Base-by-base conservation (phyloP, 306 rosid species). In the Sechiopsis laciniata region DNA sequence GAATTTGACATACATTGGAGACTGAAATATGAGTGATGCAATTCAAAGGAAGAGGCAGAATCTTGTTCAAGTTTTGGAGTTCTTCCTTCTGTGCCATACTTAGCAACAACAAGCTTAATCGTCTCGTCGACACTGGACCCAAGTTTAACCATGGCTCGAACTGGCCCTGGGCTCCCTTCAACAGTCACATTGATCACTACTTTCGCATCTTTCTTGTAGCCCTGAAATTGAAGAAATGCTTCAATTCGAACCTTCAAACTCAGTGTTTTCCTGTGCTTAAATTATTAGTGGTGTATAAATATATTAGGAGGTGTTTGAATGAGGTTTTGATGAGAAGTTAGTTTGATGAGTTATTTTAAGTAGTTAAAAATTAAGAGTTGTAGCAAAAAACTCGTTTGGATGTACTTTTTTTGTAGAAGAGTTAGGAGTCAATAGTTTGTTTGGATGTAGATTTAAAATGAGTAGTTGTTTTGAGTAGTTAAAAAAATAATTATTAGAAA, bases 161-260 rank as follows among this genome's bases (percentile, higher is more conserved):
- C 79, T 48, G 97, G 94, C 64, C 98, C 98, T 10, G 98, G 87
- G 76, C 98, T 93, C 73, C 98, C 96, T 75, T 93, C 98, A 5
- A 93, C 94, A 0, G 86, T 86, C 77, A 93, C 96, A 65, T 82
- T 93, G 32, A 93, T 80, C 15, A 93, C 97, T 71, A 93, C 98
- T 82, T 93, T 93, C 9, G 96, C 89, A 74, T 90, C 96, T 78
- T 83, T 88, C 66, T 81, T 85, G 85, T 87, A 87, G 12, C 79
- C 84, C 85, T 78, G 57, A 57, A 58, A 37, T 73, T 24, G 9
- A 7, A 73, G 4, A 73, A 55, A 0, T 68, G 10, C 32, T 51
- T 51, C 54, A 51, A 51, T 3, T 51, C n/a, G 54, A 4, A 48
- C 15, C 50, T 45, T 45, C 50, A 45, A 45, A 8, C 50, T 45